Evolutionary conservation across 2,329 filamentous ascomycete species (phyloP).

Genomic region (Lasiodiplodia gonubiensis): DNA sequence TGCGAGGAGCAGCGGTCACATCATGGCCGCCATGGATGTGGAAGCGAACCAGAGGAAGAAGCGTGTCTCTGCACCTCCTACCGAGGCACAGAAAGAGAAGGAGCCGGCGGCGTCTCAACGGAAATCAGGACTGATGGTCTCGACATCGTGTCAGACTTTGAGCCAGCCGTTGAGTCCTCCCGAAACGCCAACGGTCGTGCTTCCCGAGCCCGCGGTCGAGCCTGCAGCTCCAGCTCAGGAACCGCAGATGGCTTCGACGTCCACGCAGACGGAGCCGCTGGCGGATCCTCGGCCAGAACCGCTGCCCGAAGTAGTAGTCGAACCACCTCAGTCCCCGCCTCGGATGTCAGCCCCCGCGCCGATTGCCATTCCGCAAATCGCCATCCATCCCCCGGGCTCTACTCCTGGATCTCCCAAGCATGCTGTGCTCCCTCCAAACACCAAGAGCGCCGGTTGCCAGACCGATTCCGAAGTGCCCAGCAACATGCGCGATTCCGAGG

Average conservation of each 20-base stretch:
- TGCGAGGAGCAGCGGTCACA: conserved; percentile 34
- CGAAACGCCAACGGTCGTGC: conserved; percentile 63
- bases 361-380: conserved; percentile 78
- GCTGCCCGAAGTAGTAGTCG: conserved; percentile 33
- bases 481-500: conserved; percentile 60
- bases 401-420: conserved; percentile 63
- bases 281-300: conserved; percentile 37
- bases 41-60: conserved; percentile 78
- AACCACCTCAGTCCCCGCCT: conserved; percentile 39
- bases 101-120: conserved; percentile 28
- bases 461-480: conserved; percentile 62
- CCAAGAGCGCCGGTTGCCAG: conserved; percentile 83
- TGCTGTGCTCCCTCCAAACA: conserved; percentile 78
- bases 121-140: conserved; percentile 61
- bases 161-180: conserved; percentile 69
- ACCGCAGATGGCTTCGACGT: conserved; percentile 58
- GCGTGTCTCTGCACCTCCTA: conserved; percentile 58
- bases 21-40: conserved; percentile 52
- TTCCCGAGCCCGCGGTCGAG: conserved; percentile 50
- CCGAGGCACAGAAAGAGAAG: conserved; percentile 15
- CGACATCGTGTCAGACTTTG: conserved; percentile 66
- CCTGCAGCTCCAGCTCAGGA: conserved; percentile 44
- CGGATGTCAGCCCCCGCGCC: conserved; percentile 45
- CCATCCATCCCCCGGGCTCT: conserved; percentile 79
- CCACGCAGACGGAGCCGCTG: conserved; percentile 64